Evolutionary conservation across 139 green algal genomes (phyloP).

Genomic region (Micromonas commoda): DNA sequence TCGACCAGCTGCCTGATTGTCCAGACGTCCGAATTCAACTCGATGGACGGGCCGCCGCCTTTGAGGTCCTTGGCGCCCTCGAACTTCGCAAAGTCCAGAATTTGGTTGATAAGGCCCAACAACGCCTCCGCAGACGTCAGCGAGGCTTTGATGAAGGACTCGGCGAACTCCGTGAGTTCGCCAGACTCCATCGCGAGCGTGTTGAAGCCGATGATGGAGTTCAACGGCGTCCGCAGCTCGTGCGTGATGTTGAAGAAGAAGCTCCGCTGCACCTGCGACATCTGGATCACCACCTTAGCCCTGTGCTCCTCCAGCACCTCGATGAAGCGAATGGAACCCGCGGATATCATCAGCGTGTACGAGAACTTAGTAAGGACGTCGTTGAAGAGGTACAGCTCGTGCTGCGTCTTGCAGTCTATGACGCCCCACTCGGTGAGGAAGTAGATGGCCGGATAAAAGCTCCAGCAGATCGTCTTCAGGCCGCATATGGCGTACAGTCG

Average conservation of each 20-base stretch:
- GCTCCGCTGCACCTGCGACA: slow-evolving; percentile 14
- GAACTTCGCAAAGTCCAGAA: slow-evolving; percentile 23
- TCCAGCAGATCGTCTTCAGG: slow-evolving; percentile 10
- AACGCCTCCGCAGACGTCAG: slow-evolving; percentile 24
- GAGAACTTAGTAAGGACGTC: slow-evolving; percentile 6
- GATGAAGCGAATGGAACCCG: slow-evolving; percentile 12
- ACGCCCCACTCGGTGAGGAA: not conserved
- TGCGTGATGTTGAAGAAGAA: slow-evolving; percentile 31
- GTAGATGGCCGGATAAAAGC: not conserved
- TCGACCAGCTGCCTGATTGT: not conserved
- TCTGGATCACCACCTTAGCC: not conserved
- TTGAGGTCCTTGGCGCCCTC: not conserved
- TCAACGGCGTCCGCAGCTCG: slow-evolving; percentile 25
- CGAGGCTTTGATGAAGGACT: slow-evolving; percentile 16
- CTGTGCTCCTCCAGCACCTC: not conserved
- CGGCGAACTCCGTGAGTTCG: slow-evolving; percentile 2
- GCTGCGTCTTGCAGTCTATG: not conserved
- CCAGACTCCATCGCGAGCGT: slow-evolving; percentile 17
- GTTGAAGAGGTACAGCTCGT: slow-evolving; percentile 1
- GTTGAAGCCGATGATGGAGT: slow-evolving; percentile 27
- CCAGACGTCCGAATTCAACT: slow-evolving; percentile 8
- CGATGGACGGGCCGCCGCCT: not conserved
- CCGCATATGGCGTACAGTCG: not conserved
- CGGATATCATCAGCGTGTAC: not conserved
- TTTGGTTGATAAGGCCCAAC: slow-evolving; percentile 24